These are phyloP conservation scores for Ilyonectria destructans DNA, from an alignment of 2,329 filamentous ascomycete genomes.

Conservation along the genomic window DNA sequence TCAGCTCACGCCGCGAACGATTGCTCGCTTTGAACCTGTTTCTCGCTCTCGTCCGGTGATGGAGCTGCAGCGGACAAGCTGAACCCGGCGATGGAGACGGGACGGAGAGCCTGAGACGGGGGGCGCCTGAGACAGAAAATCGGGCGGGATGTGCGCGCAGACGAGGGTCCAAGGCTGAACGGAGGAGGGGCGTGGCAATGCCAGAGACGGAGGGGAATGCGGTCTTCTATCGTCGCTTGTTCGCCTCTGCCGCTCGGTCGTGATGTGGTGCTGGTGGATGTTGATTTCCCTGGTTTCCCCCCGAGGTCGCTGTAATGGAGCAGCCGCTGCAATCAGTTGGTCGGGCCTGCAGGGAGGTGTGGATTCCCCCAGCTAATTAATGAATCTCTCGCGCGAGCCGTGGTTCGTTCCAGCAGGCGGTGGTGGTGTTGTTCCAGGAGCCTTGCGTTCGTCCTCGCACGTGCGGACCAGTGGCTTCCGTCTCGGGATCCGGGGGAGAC, in stretches of 20 bases:
- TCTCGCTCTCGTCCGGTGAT: background rate
- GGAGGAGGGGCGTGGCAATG: background rate
- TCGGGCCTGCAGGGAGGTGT: background rate
- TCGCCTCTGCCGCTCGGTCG: background rate
- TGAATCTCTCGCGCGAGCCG: background rate
- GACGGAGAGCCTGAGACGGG: constrained; percentile 29
- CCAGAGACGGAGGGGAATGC: background rate
- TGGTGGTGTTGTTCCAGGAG: background rate
- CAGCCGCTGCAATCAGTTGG: background rate
- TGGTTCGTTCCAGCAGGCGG: constrained; percentile 22
- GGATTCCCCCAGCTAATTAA: background rate
- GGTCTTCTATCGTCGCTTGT: background rate
- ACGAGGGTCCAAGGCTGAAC: background rate
- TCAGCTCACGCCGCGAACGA: constrained; percentile 18
- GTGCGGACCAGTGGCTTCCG: constrained; percentile 26
- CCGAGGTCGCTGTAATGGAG: background rate
- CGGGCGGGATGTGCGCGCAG: background rate
- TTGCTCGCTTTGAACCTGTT: constrained; percentile 4
- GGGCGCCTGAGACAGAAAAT: background rate
- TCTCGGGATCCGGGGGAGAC: constrained; percentile 27
- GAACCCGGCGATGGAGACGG: constrained; percentile 19
- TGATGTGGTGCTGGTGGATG: background rate
- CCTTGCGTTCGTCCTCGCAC: constrained; percentile 5
- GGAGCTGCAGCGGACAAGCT: too few species aligned
- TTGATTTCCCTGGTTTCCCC: background rate